These are phyloP conservation scores for Phlebiopsis flavidoalba DNA, from an alignment of 768 basidiomycete species.

Conservation along the genomic window DNA sequence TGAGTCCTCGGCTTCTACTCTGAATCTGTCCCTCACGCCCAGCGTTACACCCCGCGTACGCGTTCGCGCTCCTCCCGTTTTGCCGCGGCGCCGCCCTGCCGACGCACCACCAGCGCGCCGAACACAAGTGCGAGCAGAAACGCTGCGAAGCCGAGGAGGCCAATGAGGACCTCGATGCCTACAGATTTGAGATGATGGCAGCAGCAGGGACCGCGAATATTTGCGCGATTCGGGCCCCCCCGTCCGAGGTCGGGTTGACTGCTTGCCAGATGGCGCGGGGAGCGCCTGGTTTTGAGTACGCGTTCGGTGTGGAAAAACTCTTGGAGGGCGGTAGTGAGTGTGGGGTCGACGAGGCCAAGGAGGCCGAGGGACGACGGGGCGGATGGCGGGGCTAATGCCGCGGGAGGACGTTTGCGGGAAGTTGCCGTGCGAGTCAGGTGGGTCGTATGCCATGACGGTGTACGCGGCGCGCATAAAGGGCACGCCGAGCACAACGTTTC, in stretches of 20 bases:
- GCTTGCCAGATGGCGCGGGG: constrained; percentile 11
- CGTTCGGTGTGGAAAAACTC: constrained; percentile 70
- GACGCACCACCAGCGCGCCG: constrained; percentile 36
- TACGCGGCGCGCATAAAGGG: constrained; percentile 76
- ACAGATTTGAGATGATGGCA: constrained; percentile 45
- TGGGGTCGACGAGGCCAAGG: constrained; percentile 56
- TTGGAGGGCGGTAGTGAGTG: constrained; percentile 41
- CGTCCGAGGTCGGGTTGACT: background rate
- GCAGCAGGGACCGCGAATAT: constrained; percentile 15
- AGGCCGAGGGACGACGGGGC: constrained; percentile 61
- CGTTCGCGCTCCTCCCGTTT: constrained; percentile 12
- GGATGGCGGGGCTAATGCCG: constrained; percentile 15
- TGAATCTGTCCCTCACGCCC: constrained; percentile 10
- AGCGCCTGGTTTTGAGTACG: constrained; percentile 59
- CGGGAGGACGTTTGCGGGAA: constrained; percentile 30
- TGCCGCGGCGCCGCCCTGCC: background rate
- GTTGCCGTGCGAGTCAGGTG: constrained; percentile 38
- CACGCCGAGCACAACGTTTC: constrained; percentile 73
- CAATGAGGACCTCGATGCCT: constrained; percentile 60
- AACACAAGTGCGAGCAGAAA: constrained; percentile 52
- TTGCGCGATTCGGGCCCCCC: background rate
- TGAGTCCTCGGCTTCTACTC: constrained; percentile 14
- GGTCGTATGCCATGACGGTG: constrained; percentile 66
- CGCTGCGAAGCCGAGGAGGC: constrained; percentile 52
- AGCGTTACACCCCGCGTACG: constrained; percentile 10